Evolutionary conservation across 2,329 filamentous ascomycete species (phyloP), one percentile per base, ranked within the genome.

Genomic region (Aschersonia sp.): DNA sequence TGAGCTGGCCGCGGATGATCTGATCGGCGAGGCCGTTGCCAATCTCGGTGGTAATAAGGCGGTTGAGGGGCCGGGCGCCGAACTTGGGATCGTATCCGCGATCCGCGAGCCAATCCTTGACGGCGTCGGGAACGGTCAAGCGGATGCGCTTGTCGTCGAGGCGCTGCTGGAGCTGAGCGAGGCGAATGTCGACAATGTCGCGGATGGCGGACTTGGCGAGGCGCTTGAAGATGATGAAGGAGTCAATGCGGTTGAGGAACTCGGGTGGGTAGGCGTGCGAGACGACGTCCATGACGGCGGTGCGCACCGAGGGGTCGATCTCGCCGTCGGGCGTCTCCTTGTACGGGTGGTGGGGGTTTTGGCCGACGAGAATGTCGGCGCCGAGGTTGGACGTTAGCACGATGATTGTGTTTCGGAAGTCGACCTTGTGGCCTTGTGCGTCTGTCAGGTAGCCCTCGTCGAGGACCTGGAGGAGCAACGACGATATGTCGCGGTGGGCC

Each of bases 401-500:
- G 55, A 97, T 96, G 58, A 97, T 85, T 5, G 91, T 96, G 65
- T 96, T 97, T 51, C 85, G 78, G 72, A 97, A 97, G 62, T 97
- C 92, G 51, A 98, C 84, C 65, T 92, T 95, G 70, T 95, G 89
- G 32, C 92, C 92, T 66, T 97, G 91, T 0, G 88, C 82, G 61
- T 97, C 92, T 0, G 91, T 97, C 45, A 98, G 75, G 69, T 92
- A 96, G 3, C 92, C 92, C 63, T 97, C 92, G 60, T 97, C 92
- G 0, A 98, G 78, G 0, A 97, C 91, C 64, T 97, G 92, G 4
- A 98, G 77, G 4, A 98, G 75, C 3, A 98, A 72, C 0, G 89
- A 84, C 0, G 88, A 94, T 54, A 97, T 96, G 57, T 98, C 92
- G 47, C 87, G 83, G 61, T 97, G 92, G 0, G 91, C 92, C 63